Evolutionary conservation across 106 monocot genomes (phyloP).

Genomic region (Cymbidium sinense): DNA sequence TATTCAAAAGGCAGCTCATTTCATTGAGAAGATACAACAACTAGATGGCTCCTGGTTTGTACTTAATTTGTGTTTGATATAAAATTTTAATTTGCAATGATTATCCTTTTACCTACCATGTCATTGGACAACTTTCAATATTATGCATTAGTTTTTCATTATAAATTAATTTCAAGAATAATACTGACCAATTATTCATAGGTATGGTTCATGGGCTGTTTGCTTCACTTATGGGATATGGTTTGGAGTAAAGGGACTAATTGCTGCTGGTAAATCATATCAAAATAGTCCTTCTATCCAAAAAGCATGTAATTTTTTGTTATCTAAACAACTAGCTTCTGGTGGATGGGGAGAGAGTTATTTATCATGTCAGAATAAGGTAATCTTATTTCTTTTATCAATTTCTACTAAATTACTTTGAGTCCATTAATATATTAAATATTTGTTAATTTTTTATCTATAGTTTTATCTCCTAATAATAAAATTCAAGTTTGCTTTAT

Average conservation of each 20-base stretch:
- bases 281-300: slow-evolving; percentile 44
- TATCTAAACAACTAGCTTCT: slow-evolving; percentile 85
- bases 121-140: background rate
- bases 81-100: background rate
- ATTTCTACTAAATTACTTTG: too few species aligned
- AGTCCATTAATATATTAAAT: background rate
- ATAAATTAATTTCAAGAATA: background rate
- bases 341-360: slow-evolving; percentile 99
- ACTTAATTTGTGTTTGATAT: background rate
- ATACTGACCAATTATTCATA: slow-evolving; percentile 17
- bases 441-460: background rate
- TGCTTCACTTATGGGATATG: slow-evolving; percentile 90
- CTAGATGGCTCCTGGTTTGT: slow-evolving; percentile 84
- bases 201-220: slow-evolving; percentile 95
- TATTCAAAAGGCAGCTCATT: slow-evolving; percentile 50
- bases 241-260: slow-evolving; percentile 85
- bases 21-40: slow-evolving; percentile 68
- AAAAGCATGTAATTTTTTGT: slow-evolving; percentile 79
- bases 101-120: background rate
- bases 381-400: slow-evolving; percentile 3
- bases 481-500: background rate
- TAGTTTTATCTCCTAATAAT: background rate
- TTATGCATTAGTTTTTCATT: background rate
- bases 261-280: slow-evolving; percentile 66
- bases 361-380: slow-evolving; percentile 89